Evolutionary conservation across 1,284 basidiomycete genomes (phyloP).

Genomic region (Fomitopsis palustris): DNA sequence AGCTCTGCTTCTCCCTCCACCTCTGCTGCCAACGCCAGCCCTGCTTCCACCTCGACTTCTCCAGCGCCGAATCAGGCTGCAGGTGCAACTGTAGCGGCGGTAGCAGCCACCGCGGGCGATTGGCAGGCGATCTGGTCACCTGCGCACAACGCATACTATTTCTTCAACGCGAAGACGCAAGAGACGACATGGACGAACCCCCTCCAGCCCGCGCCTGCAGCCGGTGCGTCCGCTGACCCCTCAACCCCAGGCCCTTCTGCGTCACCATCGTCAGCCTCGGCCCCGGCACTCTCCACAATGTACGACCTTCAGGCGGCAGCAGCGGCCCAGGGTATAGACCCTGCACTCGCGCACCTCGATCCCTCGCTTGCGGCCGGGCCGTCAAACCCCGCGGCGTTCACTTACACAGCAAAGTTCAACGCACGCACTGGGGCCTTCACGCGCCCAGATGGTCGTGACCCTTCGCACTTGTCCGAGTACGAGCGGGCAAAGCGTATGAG

Average conservation of each 20-base stretch:
- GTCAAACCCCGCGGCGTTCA: conserved; percentile 39
- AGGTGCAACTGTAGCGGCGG: not conserved
- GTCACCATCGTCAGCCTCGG: conserved; percentile 20
- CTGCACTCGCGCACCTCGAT: conserved; percentile 78
- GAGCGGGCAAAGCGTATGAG: conserved; percentile 85
- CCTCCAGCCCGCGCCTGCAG: conserved; percentile 40
- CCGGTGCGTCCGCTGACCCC: conserved; percentile 16
- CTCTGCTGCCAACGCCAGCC: conserved; percentile 5
- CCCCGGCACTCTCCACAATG: conserved; percentile 27
- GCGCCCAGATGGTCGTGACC: conserved; percentile 60
- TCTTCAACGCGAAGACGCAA: conserved; percentile 76
- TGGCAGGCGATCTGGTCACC: conserved; percentile 90
- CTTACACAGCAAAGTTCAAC: conserved; percentile 77
- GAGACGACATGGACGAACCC: conserved; percentile 92
- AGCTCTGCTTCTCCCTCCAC: conserved; percentile 2
- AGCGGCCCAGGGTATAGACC: conserved; percentile 78
- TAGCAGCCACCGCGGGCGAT: conserved; percentile 33
- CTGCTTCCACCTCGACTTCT: conserved; percentile 10
- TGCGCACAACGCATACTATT: conserved; percentile 83
- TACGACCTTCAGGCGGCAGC: conserved; percentile 61
- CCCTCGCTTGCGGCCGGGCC: conserved; percentile 56
- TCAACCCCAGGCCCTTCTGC: conserved; percentile 24
- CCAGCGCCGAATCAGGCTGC: not conserved
- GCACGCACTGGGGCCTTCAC: conserved; percentile 81
- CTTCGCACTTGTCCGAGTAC: conserved; percentile 77